phyloP scores from a whole-genome alignment of 495 filamentous ascomycete genomes.

The Neurospora africana region DNA sequence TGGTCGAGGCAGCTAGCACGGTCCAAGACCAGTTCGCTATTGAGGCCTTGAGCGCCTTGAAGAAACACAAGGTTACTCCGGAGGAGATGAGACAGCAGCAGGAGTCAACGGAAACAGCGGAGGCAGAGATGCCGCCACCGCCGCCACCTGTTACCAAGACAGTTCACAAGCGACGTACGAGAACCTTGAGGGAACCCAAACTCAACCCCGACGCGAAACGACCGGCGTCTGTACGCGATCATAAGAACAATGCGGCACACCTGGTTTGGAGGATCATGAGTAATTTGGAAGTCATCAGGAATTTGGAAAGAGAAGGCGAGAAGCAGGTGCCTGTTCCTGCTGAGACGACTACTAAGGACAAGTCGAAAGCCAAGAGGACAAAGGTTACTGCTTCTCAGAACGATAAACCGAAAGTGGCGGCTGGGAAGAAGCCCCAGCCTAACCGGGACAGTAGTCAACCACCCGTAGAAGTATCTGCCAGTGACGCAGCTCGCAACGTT shows the following conservation, averaged over 20 bases:
- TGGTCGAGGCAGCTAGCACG: not conserved
- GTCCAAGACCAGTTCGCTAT: not conserved
- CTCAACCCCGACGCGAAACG: slow-evolving; percentile 24
- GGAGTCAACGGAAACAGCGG: not conserved
- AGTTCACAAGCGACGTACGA: not conserved
- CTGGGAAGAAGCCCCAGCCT: not conserved
- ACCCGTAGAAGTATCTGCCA: not conserved
- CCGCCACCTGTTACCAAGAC: slow-evolving; percentile 1
- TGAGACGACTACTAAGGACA: not conserved
- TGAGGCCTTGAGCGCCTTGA: not conserved
- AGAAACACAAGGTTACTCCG: not conserved
- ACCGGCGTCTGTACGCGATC: slow-evolving; percentile 23
- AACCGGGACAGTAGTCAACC: not conserved
- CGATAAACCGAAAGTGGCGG: not conserved
- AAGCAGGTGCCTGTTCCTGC: not conserved
- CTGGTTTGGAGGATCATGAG: slow-evolving; percentile 21
- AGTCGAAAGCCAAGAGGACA: not conserved
- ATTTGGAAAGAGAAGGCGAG: not conserved
- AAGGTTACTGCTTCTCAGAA: not conserved
- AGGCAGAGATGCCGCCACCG: slow-evolving; percentile 1
- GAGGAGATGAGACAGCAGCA: not conserved
- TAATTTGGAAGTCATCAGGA: slow-evolving; percentile 1
- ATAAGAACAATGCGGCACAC: slow-evolving; percentile 27
- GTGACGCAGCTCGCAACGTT: not conserved
- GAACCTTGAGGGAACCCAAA: slow-evolving; percentile 8